Evolutionary conservation across 2,329 filamentous ascomycete genomes (phyloP).

Genomic region (Elsinoe ampelina): DNA sequence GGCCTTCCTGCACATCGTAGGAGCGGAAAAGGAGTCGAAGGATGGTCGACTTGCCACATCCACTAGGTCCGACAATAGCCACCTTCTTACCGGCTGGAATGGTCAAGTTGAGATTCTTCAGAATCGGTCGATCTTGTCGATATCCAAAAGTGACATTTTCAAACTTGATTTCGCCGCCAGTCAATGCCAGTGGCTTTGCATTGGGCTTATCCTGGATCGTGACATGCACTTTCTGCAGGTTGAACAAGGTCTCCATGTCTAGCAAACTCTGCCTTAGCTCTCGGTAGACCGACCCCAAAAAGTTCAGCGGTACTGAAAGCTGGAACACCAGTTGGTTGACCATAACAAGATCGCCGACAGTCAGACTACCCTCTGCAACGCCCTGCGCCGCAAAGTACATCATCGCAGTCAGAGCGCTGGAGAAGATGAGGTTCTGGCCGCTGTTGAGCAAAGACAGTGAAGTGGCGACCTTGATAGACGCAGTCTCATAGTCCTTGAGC

Average conservation of each 20-base stretch:
- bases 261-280: constrained; percentile 88
- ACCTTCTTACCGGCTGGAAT: constrained; percentile 96
- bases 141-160: constrained; percentile 95
- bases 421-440: constrained; percentile 96
- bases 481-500: constrained; percentile 76
- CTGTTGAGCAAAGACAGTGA: constrained; percentile 88
- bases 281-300: constrained; percentile 93
- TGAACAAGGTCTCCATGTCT: constrained; percentile 98
- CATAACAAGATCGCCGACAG: constrained; percentile 95
- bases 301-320: constrained; percentile 92
- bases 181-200: constrained; percentile 63
- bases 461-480: constrained; percentile 93
- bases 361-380: constrained; percentile 69
- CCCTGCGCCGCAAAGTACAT: constrained; percentile 95
- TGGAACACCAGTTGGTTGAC: constrained; percentile 99
- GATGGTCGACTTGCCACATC: constrained; percentile 93
- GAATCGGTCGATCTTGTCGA: constrained; percentile 73
- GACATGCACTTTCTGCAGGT: constrained; percentile 91
- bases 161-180: constrained; percentile 82
- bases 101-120: constrained; percentile 73
- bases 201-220: constrained; percentile 67
- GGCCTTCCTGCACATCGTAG: constrained; percentile 78
- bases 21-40: constrained; percentile 85
- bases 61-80: constrained; percentile 87
- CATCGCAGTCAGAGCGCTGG: constrained; percentile 84